These are phyloP conservation scores for Ganoderma boninense DNA, from an alignment of 1,284 basidiomycete species.

Conservation along the genomic window DNA sequence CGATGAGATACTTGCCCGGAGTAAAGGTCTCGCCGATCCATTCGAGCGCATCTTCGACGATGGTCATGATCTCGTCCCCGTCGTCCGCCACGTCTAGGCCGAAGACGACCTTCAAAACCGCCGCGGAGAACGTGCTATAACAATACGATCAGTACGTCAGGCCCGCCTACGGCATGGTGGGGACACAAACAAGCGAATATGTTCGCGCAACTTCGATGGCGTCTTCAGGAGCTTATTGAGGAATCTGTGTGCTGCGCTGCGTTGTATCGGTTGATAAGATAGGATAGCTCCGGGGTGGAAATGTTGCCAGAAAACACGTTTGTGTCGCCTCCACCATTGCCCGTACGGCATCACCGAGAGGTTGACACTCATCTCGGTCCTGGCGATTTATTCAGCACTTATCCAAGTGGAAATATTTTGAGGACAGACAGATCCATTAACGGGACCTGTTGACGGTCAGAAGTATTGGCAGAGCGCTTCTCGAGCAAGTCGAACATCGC, in stretches of 20 bases:
- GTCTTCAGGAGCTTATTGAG: slow-evolving; percentile 7
- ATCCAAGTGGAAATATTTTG: background rate
- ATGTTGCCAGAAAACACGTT: slow-evolving; percentile 23
- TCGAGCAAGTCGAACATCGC: slow-evolving; percentile 1
- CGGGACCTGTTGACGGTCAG: background rate
- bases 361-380: slow-evolving; percentile 10
- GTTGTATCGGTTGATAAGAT: slow-evolving; percentile 11
- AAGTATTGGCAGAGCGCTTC: slow-evolving; percentile 1
- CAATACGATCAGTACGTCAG: background rate
- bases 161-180: no score
- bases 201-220: slow-evolving; percentile 2
- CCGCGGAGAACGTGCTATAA: slow-evolving; percentile 13
- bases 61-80: slow-evolving; percentile 4
- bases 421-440: background rate
- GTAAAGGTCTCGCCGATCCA: slow-evolving; percentile 9
- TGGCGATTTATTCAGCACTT: background rate
- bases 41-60: slow-evolving; percentile 5
- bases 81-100: slow-evolving; percentile 17
- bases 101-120: slow-evolving; percentile 21
- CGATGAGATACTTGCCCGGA: slow-evolving; percentile 21
- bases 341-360: slow-evolving; percentile 19
- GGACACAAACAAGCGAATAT: slow-evolving; percentile 10
- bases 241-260: background rate
- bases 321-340: slow-evolving; percentile 18
- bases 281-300: slow-evolving; percentile 12